These are phyloP conservation scores for Verbena officinalis DNA, from an alignment of 257 asterid species.

Conservation along the genomic window DNA sequence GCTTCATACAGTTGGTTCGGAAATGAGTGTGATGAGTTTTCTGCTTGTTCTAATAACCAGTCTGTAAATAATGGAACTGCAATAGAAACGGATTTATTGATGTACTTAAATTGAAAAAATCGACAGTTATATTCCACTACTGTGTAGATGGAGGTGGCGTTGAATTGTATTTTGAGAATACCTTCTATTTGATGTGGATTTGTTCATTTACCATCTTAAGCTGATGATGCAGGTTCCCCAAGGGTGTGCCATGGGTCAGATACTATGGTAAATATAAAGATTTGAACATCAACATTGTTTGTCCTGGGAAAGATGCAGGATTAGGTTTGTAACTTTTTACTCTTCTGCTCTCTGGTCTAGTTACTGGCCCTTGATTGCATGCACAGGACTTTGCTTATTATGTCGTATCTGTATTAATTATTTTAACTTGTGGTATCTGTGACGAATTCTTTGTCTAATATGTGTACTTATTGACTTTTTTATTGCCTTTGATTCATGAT, in stretches of 20 bases:
- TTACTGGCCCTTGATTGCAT: constrained; percentile 18
- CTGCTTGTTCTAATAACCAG: not conserved
- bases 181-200: constrained; percentile 3
- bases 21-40: not conserved
- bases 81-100: not conserved
- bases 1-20: not conserved
- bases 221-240: constrained; percentile 72
- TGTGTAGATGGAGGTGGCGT: not conserved
- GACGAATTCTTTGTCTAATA: not conserved
- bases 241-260: constrained; percentile 94
- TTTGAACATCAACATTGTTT: constrained; percentile 67
- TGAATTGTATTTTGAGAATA: not conserved
- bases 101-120: not conserved
- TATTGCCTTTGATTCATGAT: not conserved
- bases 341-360: constrained; percentile 9
- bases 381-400: not conserved
- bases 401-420: not conserved
- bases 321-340: constrained; percentile 58
- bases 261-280: constrained; percentile 73
- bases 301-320: constrained; percentile 82
- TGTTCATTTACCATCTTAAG: constrained; percentile 7
- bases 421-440: not conserved
- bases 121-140: not conserved
- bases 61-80: not conserved
- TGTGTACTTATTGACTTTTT: not conserved